Base-by-base conservation (phyloP, 441 rosid genomes). In the Eugenia klotzschiana region DNA sequence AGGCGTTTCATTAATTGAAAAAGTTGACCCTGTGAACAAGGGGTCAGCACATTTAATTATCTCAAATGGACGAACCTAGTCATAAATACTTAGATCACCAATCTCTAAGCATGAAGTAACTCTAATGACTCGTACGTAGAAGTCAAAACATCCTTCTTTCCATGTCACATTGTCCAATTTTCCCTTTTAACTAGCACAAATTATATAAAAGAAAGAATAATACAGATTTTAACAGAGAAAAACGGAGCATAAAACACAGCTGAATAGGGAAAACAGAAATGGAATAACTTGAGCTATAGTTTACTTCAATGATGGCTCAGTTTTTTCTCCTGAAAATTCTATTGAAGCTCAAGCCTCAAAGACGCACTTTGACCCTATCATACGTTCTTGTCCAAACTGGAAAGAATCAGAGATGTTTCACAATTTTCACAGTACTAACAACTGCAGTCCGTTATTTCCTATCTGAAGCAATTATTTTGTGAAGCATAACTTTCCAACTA, bases 1-100 rank as follows among this genome's bases (percentile, higher is more conserved):
- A 97, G 88, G 74, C 98, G 98, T 87, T 95, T 96, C 99, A 97
- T 94, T 92, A 97, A 86, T 84, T 93, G 98, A 89, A 95, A 97
- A 79, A 97, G 94, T 92, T 97, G 99, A 85, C 96, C 84, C 99
- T 97, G 84, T 20, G 25, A 80, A 79, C 15, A 49, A 18, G 25
- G n/a, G 14, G 20, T 64, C n/a, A 33, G 74, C 46, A 33, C 14
- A 64, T 64, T 64, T 20, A 33, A 33, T 33, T 64, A 18, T 64
- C 77, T 16, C 22, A 33, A 64, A 33, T 64, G 77, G 77, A 64
- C 33, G 25, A 64, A 64, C 20, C 41, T 33, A 18, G n/a, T 33
- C n/a, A 33, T 33, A 18, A 64, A 43, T 64, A 33, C 12, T 15
- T 22, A 64, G 77, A 64, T 64, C 43, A 33, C 77, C 77, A 64